Evolutionary conservation across 2,329 filamentous ascomycete species (phyloP).

Genomic region (Cordyceps cicadae): DNA sequence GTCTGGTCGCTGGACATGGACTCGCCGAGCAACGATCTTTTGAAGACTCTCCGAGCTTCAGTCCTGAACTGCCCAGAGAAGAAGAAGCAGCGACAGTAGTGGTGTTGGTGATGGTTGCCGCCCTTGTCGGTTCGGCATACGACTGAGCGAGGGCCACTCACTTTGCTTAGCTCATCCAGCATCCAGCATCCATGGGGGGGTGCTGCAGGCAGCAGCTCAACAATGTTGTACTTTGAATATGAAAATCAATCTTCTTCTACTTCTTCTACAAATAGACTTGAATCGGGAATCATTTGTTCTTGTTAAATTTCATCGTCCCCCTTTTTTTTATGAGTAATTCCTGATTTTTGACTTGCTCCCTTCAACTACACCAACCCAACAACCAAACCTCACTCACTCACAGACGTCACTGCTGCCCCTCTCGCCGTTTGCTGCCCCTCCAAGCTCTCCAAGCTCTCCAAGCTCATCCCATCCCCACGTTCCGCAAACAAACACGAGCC

Average conservation of each 20-base stretch:
- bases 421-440: conserved; percentile 2
- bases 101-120: no score
- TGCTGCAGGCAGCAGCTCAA: conserved; percentile 3
- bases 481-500: background rate
- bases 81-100: no score
- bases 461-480: background rate
- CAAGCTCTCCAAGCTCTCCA: conserved; percentile 6
- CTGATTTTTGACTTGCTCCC: background rate
- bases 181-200: background rate
- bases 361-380: background rate
- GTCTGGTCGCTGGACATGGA: conserved; percentile 12
- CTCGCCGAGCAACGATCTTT: conserved; percentile 5
- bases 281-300: no score
- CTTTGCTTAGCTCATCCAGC: no score
- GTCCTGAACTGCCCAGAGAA: no score
- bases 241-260: no score
- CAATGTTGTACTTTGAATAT: background rate
- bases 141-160: no score
- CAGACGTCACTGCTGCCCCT: conserved; percentile 10
- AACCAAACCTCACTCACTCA: background rate
- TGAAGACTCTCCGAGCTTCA: background rate
- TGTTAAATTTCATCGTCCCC: no score
- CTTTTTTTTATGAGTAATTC: no score
- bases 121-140: no score
- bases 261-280: no score